Evolutionary conservation across 768 basidiomycete species (phyloP).

Genomic region (Daedaleopsis nitida): DNA sequence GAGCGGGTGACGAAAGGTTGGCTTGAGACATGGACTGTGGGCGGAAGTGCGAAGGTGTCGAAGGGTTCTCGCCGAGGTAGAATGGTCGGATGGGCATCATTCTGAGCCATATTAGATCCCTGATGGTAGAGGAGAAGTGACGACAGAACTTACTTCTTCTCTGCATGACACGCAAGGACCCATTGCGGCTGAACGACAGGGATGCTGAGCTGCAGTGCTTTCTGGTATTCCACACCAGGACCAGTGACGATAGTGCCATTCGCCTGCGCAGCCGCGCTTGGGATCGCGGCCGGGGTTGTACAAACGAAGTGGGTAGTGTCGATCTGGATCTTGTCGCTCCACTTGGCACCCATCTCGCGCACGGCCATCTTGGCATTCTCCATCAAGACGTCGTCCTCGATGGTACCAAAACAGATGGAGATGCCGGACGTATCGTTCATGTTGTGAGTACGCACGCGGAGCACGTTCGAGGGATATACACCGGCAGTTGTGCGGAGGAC

Average conservation of each 20-base stretch:
- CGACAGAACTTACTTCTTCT: constrained; percentile 65
- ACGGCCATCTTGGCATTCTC: constrained; percentile 83
- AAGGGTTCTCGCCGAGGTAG: constrained; percentile 74
- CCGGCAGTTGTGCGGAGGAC: constrained; percentile 92
- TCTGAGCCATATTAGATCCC: constrained; percentile 38
- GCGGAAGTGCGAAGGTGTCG: constrained; percentile 49
- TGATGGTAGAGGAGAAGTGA: neutral
- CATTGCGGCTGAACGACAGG: constrained; percentile 95
- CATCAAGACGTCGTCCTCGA: constrained; percentile 74
- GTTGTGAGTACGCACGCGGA: constrained; percentile 87
- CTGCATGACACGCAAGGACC: constrained; percentile 86
- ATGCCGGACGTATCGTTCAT: constrained; percentile 96
- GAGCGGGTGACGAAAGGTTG: constrained; percentile 47
- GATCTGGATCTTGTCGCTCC: constrained; percentile 92
- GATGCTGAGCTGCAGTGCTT: constrained; percentile 91
- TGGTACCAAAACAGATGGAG: constrained; percentile 91
- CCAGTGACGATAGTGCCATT: constrained; percentile 54
- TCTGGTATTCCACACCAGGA: constrained; percentile 88
- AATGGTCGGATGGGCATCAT: constrained; percentile 86
- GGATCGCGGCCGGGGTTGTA: constrained; percentile 79
- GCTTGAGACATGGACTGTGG: constrained; percentile 81
- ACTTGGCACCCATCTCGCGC: constrained; percentile 83
- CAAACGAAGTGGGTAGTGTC: constrained; percentile 99
- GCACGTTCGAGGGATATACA: constrained; percentile 81
- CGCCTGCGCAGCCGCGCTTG: constrained; percentile 57